Evolutionary conservation across 176 grass and related monocot genomes (phyloP).

Genomic region (Triticum monococcum): DNA sequence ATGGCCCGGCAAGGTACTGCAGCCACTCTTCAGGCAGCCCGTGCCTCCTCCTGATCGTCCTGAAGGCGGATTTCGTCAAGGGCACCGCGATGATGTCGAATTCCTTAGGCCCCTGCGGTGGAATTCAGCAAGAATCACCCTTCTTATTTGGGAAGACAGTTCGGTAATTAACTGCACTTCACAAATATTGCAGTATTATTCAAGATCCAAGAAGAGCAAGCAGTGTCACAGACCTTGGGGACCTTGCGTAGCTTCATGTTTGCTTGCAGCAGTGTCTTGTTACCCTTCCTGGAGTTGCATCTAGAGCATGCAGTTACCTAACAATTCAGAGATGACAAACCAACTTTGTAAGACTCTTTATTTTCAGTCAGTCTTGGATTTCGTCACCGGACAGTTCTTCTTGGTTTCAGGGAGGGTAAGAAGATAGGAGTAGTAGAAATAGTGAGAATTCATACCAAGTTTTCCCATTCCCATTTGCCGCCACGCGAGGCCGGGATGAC

Average conservation of each 20-base stretch:
- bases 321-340: slow-evolving; percentile 4
- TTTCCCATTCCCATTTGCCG: slow-evolving; percentile 94
- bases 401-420: neutral
- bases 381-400: neutral
- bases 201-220: neutral
- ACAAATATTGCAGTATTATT: neutral
- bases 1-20: slow-evolving; percentile 62
- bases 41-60: slow-evolving; percentile 65
- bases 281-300: slow-evolving; percentile 93
- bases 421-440: neutral
- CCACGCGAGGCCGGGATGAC: slow-evolving; percentile 81
- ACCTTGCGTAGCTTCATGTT: slow-evolving; percentile 73
- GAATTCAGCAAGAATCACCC: slow-evolving; percentile 9
- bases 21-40: slow-evolving; percentile 83
- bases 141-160: neutral
- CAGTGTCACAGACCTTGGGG: slow-evolving; percentile 53
- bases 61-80: slow-evolving; percentile 58
- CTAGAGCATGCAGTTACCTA: slow-evolving; percentile 87
- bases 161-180: neutral
- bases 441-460: slow-evolving; percentile 54
- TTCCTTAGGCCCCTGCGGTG: slow-evolving; percentile 68
- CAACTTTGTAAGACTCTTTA: neutral
- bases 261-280: slow-evolving; percentile 76
- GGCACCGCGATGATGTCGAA: slow-evolving; percentile 82
- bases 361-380: neutral